These are phyloP conservation scores for Carex scoparia DNA, from an alignment of 176 grass and related monocot species.

Conservation along the genomic window DNA sequence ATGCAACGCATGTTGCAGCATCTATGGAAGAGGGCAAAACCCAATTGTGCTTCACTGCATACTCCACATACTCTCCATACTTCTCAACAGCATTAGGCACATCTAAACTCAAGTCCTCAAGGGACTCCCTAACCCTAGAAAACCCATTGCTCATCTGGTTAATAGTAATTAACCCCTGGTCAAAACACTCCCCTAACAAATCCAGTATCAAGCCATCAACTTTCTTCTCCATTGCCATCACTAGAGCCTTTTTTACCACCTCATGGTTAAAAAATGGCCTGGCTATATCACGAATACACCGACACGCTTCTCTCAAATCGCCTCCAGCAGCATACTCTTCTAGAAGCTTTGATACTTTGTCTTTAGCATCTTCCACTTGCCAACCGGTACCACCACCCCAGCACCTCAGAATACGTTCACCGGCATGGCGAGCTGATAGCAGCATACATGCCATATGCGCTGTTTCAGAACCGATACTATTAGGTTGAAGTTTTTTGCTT, in stretches of 20 bases:
- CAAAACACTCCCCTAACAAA: constrained; percentile 59
- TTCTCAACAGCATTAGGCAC: constrained; percentile 61
- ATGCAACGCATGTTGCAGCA: constrained; percentile 13
- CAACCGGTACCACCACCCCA: constrained; percentile 85
- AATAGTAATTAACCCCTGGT: constrained; percentile 75
- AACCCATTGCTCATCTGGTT: constrained; percentile 85
- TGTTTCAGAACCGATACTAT: constrained; percentile 51
- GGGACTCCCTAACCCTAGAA: constrained; percentile 54
- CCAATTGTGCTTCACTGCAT: constrained; percentile 45
- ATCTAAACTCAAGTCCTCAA: constrained; percentile 70
- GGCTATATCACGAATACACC: constrained; percentile 67
- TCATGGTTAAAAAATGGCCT: constrained; percentile 96
- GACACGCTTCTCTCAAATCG: constrained; percentile 61
- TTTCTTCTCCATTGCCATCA: constrained; percentile 79
- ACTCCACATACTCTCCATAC: constrained; percentile 47
- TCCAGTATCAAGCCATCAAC: constrained; percentile 44
- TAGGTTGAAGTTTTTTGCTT: constrained; percentile 39
- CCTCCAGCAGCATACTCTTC: constrained; percentile 72
- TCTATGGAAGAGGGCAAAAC: constrained; percentile 39
- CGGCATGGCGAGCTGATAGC: constrained; percentile 61
- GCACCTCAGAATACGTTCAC: constrained; percentile 75
- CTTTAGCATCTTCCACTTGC: constrained; percentile 82
- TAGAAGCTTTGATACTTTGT: constrained; percentile 71
- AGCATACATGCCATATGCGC: constrained; percentile 53
- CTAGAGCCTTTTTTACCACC: constrained; percentile 78